Evolutionary conservation across 345 rosid genomes (phyloP).

Genomic region (Eucalyptus regnans): DNA sequence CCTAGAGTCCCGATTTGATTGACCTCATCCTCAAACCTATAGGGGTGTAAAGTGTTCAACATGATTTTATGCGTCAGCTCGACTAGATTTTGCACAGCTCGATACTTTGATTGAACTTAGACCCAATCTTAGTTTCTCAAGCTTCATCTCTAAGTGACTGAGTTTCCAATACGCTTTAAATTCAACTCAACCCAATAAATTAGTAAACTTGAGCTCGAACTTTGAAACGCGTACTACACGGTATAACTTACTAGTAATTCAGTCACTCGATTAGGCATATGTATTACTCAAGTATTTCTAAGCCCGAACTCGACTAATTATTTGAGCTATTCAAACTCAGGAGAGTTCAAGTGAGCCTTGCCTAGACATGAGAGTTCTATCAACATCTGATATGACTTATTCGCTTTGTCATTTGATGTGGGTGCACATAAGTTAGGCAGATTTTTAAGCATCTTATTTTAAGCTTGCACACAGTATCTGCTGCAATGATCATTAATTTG

Average conservation of each 20-base stretch:
- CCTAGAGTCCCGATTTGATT: not conserved
- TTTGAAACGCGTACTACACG: accelerated
- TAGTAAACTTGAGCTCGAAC: not conserved
- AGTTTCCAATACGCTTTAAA: not conserved
- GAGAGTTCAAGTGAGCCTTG: not conserved
- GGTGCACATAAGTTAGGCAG: not conserved
- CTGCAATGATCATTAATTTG: not conserved
- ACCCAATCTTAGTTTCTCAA: not conserved
- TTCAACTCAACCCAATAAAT: not conserved
- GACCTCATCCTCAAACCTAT: not conserved
- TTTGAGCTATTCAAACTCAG: not conserved
- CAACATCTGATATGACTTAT: not conserved
- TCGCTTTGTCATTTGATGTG: not conserved
- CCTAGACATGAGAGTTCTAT: not conserved
- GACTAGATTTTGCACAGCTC: not conserved
- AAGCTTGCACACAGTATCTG: not conserved
- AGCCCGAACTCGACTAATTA: not conserved
- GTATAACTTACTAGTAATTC: not conserved
- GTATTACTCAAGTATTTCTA: not conserved
- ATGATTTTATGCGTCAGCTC: not conserved
- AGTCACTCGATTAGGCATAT: not conserved
- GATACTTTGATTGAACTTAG: not conserved
- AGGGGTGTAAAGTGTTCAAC: not conserved
- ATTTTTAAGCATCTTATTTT: not conserved
- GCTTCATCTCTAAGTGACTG: not conserved